Conservation (phyloP, 495 filamentous ascomycete genomes). For the Penicillium salamii region DNA sequence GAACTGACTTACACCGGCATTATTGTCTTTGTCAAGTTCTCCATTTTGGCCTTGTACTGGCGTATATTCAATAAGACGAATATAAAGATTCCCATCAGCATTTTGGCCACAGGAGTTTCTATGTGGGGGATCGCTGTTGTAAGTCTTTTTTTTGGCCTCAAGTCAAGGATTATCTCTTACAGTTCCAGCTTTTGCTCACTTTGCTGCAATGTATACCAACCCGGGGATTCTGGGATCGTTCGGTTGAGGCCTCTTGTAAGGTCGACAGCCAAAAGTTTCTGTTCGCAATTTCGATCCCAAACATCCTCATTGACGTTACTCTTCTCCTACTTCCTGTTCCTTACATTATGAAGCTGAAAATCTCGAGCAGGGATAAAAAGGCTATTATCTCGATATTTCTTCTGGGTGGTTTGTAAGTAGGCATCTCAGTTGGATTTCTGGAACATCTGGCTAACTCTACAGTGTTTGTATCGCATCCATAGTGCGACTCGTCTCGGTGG, state of each 20-base stretch:
- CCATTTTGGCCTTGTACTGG: neutral
- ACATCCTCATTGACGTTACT: neutral
- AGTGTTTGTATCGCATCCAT: conserved; percentile 2
- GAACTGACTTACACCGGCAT: neutral
- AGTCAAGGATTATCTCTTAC: neutral
- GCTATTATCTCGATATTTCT: too few relatives aligned
- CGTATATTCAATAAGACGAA: neutral
- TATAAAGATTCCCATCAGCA: neutral
- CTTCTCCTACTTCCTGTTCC: neutral
- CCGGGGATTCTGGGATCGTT: neutral
- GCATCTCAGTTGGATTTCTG: neutral
- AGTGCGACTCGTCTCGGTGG: neutral
- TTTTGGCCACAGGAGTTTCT: neutral
- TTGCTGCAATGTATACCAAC: neutral
- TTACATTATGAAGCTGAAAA: neutral
- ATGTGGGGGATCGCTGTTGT: conserved; percentile 1
- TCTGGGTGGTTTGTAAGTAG: too few relatives aligned
- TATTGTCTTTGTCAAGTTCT: neutral
- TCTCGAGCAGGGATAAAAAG: too few relatives aligned
- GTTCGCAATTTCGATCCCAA: neutral
- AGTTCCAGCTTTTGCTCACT: neutral
- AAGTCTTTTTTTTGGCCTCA: neutral
- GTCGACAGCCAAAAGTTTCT: neutral
- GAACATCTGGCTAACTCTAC: neutral
- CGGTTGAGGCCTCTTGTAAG: neutral